These are phyloP conservation scores for Daldinia concentrica DNA, from an alignment of 495 filamentous ascomycete genomes.

Conservation along the genomic window DNA sequence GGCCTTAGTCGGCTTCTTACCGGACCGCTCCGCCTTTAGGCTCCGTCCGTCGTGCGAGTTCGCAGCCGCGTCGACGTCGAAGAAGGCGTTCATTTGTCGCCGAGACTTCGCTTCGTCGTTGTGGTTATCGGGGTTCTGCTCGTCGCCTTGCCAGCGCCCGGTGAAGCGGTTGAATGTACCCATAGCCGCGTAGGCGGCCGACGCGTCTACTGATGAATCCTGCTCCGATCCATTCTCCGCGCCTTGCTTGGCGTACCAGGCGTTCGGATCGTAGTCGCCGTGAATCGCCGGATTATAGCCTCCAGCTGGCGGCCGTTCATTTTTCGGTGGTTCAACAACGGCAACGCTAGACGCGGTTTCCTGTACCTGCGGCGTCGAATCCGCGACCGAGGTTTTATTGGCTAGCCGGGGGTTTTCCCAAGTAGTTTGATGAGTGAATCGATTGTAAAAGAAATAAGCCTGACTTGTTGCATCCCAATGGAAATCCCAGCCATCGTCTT, in stretches of 20 bases:
- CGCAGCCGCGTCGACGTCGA: conserved; percentile 97
- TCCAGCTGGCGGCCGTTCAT: conserved; percentile 54
- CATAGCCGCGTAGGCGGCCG: conserved; percentile 67
- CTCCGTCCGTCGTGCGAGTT: conserved; percentile 92
- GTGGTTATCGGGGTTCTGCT: conserved; percentile 64
- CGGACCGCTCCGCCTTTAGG: conserved; percentile 86
- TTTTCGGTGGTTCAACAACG: conserved; percentile 45
- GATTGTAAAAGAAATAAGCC: conserved; percentile 91
- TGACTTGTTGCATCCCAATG: conserved; percentile 78
- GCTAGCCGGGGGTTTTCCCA: conserved; percentile 91
- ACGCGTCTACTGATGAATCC: conserved; percentile 39
- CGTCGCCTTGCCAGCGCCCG: conserved; percentile 82
- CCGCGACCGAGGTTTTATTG: conserved; percentile 42
- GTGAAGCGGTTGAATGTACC: conserved; percentile 93
- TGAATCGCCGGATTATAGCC: conserved; percentile 97
- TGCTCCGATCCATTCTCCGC: conserved; percentile 43
- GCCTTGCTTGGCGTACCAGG: conserved; percentile 78
- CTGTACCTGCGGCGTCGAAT: conserved; percentile 33
- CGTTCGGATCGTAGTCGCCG: conserved; percentile 92
- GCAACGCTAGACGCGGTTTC: conserved; percentile 32
- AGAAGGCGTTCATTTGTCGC: conserved; percentile 93
- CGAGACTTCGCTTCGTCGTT: conserved; percentile 89
- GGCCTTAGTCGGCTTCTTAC: conserved; percentile 86
- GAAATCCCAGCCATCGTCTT: conserved; percentile 88
- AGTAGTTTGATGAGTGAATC: conserved; percentile 76